A percentile compares a stretch with the other conserved stretches of the same genome.
Conservation (phyloP, 2,329 filamentous ascomycete species). For the Alternaria gaisen region DNA sequence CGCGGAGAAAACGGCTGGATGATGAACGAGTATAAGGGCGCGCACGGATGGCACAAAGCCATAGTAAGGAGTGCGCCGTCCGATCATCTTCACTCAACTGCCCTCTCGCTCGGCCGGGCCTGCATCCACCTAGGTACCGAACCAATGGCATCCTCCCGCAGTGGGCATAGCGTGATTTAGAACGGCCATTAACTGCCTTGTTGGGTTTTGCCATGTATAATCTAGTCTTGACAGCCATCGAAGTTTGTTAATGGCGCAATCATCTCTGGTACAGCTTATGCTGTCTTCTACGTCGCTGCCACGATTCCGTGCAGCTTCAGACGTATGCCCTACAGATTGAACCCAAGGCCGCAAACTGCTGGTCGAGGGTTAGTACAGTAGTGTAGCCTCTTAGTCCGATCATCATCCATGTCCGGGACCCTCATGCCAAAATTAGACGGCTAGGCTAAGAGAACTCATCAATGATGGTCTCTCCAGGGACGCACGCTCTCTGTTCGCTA, state of each 20-base stretch:
- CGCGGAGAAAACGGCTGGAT: conserved; percentile 10
- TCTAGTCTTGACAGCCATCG: conserved; percentile 1
- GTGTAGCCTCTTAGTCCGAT: conserved; percentile 7
- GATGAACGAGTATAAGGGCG: conserved; percentile 15
- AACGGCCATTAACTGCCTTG: conserved; percentile 11
- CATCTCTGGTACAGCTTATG: neutral
- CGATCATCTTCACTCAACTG: conserved; percentile 16
- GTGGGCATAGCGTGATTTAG: conserved; percentile 16
- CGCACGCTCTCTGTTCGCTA: conserved; percentile 8
- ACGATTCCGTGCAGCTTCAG: neutral
- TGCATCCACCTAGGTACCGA: conserved; percentile 14
- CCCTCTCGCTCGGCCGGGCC: conserved; percentile 14
- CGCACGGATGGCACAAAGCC: conserved; percentile 17
- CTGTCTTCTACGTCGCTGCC: conserved; percentile 9
- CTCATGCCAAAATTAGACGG: conserved; percentile 28
- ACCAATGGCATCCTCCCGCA: conserved; percentile 17
- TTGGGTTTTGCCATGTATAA: conserved; percentile 4
- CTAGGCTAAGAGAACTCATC: conserved; percentile 6
- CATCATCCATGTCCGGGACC: conserved; percentile 20
- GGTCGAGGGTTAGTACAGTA: conserved; percentile 12
- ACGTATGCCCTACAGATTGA: neutral
- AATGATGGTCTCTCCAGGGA: neutral
- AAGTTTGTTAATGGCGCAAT: neutral
- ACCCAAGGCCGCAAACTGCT: conserved; percentile 13
- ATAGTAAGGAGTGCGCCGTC: conserved; percentile 24